Evolutionary conservation across 1,284 basidiomycete genomes (phyloP).

Genomic region (Microbotryum scabiosae): DNA sequence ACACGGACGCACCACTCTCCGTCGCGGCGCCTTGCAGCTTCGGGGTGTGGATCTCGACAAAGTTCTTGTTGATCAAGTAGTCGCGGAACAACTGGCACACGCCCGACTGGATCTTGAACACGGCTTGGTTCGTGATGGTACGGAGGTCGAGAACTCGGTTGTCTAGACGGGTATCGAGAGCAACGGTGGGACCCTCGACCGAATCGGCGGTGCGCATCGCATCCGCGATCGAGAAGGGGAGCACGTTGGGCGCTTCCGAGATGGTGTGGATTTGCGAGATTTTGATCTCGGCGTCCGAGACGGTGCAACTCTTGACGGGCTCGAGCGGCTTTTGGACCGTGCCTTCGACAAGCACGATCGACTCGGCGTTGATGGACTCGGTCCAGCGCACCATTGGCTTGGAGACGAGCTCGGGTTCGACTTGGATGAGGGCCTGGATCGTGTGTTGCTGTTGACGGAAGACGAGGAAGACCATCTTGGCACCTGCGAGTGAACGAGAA

Average conservation of each 20-base stretch:
- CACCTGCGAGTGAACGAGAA: constrained; percentile 37
- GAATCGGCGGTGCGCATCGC: constrained; percentile 46
- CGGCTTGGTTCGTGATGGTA: constrained; percentile 90
- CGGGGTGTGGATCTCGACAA: constrained; percentile 93
- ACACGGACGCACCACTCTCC: constrained; percentile 92
- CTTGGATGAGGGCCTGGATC: constrained; percentile 76
- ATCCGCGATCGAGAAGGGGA: constrained; percentile 91
- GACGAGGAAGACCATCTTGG: constrained; percentile 90
- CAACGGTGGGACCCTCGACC: constrained; percentile 46
- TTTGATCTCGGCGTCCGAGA: constrained; percentile 81
- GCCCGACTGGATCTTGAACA: constrained; percentile 85
- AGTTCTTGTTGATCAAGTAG: constrained; percentile 65
- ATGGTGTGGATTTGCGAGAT: constrained; percentile 71
- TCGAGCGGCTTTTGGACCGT: constrained; percentile 73
- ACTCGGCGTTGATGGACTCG: constrained; percentile 68
- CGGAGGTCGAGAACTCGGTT: constrained; percentile 91
- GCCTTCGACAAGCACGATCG: constrained; percentile 82
- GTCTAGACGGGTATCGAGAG: constrained; percentile 87
- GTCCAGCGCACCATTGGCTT: constrained; percentile 98
- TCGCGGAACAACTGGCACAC: constrained; percentile 84
- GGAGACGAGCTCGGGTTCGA: constrained; percentile 72
- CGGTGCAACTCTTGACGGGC: constrained; percentile 80
- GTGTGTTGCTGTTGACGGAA: constrained; percentile 83
- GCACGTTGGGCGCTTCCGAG: constrained; percentile 56
- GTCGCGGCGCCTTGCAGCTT: constrained; percentile 97